A percentile compares a stretch with the other conserved stretches of the same genome.
Conservation (phyloP, 208 protist genomes). For the Trichomonas tenax region DNA sequence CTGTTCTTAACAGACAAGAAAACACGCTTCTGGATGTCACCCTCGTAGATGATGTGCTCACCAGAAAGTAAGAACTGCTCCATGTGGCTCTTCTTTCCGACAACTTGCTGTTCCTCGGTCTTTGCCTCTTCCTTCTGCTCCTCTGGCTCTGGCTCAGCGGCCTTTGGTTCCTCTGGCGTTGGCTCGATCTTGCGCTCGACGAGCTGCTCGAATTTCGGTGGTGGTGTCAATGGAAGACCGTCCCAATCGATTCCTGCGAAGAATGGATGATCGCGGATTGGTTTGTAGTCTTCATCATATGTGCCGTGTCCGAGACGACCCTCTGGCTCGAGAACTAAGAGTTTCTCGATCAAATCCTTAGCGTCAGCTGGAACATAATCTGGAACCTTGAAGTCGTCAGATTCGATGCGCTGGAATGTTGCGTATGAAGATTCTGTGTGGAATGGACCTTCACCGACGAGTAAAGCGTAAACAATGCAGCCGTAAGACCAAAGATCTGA, state of each 20-base stretch:
- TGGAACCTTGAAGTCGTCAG: not conserved
- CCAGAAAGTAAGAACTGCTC: not conserved
- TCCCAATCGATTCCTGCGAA: not conserved
- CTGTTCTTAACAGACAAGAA: not conserved
- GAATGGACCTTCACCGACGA: not conserved
- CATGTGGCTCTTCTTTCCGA: not conserved
- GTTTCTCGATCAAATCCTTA: not conserved
- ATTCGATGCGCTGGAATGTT: not conserved
- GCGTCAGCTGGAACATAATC: not conserved
- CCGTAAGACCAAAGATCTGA: slow-evolving; percentile 10
- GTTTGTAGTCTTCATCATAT: not conserved
- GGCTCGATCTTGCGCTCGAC: not conserved
- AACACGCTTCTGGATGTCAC: not conserved
- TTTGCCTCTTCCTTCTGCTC: not conserved
- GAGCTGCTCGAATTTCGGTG: not conserved
- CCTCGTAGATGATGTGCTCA: not conserved
- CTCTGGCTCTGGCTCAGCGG: not conserved
- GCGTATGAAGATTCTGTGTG: not conserved
- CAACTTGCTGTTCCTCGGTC: not conserved
- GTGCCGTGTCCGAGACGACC: not conserved
- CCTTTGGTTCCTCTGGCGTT: not conserved
- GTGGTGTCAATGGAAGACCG: not conserved
- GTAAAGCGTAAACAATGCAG: not conserved
- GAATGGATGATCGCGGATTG: slow-evolving; percentile 1
- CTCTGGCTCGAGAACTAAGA: not conserved